Conservation (phyloP, 768 basidiomycete genomes). For the Suillus subaureus region DNA sequence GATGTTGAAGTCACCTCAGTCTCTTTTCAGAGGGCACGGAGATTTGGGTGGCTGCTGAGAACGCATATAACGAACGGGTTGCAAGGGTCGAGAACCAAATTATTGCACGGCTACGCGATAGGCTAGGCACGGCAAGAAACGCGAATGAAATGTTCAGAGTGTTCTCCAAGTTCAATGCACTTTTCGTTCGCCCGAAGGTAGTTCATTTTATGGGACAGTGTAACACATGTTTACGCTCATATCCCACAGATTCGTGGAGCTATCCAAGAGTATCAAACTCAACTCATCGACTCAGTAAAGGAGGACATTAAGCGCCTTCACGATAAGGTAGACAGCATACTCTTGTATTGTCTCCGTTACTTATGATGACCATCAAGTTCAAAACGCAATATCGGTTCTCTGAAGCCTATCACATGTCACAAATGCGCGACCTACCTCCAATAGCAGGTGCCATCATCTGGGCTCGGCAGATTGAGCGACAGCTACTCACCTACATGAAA, state of each 20-base stretch:
- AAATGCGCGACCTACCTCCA: conserved; percentile 98
- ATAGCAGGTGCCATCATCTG: conserved; percentile 98
- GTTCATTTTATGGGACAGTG: conserved; percentile 13
- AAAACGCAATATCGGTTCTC: conserved; percentile 96
- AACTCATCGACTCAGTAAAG: conserved; percentile 98
- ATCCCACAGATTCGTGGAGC: conserved; percentile 84
- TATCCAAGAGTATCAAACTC: conserved; percentile 98
- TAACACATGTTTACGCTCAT: not conserved
- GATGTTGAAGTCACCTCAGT: conserved; percentile 3
- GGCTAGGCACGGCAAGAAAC: conserved; percentile 92
- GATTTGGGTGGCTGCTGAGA: conserved; percentile 97
- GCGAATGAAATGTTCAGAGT: conserved; percentile 99
- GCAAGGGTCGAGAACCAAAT: conserved; percentile 98
- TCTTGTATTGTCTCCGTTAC: not conserved
- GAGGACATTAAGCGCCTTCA: conserved; percentile 96
- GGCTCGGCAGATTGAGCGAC: conserved; percentile 98
- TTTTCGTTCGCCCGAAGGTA: conserved; percentile 96
- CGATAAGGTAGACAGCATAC: conserved; percentile 63
- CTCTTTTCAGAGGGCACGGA: conserved; percentile 81
- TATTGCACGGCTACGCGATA: conserved; percentile 88
- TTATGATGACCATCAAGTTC: conserved; percentile 54
- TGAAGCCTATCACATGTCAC: conserved; percentile 97
- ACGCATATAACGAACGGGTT: conserved; percentile 96
- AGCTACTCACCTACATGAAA: conserved; percentile 96
- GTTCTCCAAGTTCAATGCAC: conserved; percentile 96